Evolutionary conservation across 1,284 basidiomycete genomes (phyloP), one percentile per base, ranked within the genome.

Genomic region (Fomes fomentarius): DNA sequence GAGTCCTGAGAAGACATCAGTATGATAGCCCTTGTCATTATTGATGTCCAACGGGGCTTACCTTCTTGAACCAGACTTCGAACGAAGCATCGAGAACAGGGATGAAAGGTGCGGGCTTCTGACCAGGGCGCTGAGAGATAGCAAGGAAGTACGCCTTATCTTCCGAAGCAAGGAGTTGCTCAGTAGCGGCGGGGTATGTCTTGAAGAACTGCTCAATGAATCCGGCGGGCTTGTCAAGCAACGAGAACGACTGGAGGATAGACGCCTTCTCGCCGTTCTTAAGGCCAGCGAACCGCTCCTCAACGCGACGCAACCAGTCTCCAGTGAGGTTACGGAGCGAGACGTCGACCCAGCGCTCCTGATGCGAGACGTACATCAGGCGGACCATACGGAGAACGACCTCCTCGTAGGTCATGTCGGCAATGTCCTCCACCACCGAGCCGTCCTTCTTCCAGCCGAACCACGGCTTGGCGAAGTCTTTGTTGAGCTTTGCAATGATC

Each of bases 61-160:
- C 92, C 85, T 97, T 97, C 83, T 98, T 98, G 79, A 98, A 98
- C 94, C 96, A 98, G 51, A 98, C 94, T 72, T 96, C 94, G 70
- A 99, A 98, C 63, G 75, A 86, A 22, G 87, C 84, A 72, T 98
- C 96, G 44, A 99, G 83, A 47, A 98, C 87, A n/a, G 96, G 96
- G 65, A 99, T 98, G 81, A 98, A 99, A 1, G 96, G 97, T 8
- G 91, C 96, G 0, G 97, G 97, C 79, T 99, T 99, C 80, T 99
- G 96, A 14, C 94, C 93, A 14, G 93, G 93, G 51, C 97, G 85
- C 73, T 98, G 95, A 39, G 92, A 83, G 67, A 99, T 96, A 34
- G 91, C 89, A 43, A 99, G 83, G 85, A 99, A 98, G 78, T 88
- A 99, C 0, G 93, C 91, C 61, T 91, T 89, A 73, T 99, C 96